Percentiles rank a stretch among this genome's conserved stretches.
These are phyloP conservation scores for Epichloe hybrida DNA, from an alignment of 2,329 filamentous ascomycete genomes.

Conservation along the genomic window DNA sequence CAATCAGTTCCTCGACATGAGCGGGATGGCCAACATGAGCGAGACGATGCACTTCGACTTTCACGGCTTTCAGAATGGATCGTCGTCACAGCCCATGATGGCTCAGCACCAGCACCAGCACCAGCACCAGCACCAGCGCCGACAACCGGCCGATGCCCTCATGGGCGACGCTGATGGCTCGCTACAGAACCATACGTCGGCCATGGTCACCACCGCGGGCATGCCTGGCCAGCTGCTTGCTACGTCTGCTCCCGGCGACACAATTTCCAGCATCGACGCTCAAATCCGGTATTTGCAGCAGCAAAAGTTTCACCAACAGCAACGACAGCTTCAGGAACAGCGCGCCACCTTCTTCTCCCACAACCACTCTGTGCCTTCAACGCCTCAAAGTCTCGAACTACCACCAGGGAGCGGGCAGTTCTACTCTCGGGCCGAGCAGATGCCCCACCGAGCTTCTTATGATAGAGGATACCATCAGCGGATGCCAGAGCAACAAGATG, in stretches of 20 bases:
- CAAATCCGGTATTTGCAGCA: slow-evolving; percentile 54
- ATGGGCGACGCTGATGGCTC: slow-evolving; percentile 23
- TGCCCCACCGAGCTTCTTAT: slow-evolving; percentile 44
- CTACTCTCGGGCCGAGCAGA: slow-evolving; percentile 44
- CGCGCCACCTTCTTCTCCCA: slow-evolving; percentile 41
- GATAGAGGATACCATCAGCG: slow-evolving; percentile 51
- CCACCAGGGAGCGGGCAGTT: slow-evolving; percentile 44
- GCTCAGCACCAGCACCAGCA: slow-evolving; percentile 11
- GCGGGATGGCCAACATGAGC: slow-evolving; percentile 36
- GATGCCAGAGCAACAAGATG: slow-evolving; percentile 57
- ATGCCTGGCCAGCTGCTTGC: slow-evolving; percentile 33
- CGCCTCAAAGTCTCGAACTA: slow-evolving; percentile 69
- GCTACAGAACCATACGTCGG: slow-evolving; percentile 30
- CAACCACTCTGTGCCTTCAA: slow-evolving; percentile 57
- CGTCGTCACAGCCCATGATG: slow-evolving; percentile 20
- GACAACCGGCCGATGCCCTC: slow-evolving; percentile 21
- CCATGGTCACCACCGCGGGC: slow-evolving; percentile 32
- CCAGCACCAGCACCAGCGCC: slow-evolving; percentile 8
- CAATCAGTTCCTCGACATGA: slow-evolving; percentile 50
- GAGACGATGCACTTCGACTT: slow-evolving; percentile 49
- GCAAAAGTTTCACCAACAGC: slow-evolving; percentile 48
- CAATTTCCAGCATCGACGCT: slow-evolving; percentile 47
- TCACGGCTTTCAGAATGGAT: slow-evolving; percentile 34
- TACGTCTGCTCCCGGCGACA: slow-evolving; percentile 29
- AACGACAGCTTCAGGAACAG: slow-evolving; percentile 44